Conservation (phyloP, 768 basidiomycete species). For the Leccinum aurantiacum region DNA sequence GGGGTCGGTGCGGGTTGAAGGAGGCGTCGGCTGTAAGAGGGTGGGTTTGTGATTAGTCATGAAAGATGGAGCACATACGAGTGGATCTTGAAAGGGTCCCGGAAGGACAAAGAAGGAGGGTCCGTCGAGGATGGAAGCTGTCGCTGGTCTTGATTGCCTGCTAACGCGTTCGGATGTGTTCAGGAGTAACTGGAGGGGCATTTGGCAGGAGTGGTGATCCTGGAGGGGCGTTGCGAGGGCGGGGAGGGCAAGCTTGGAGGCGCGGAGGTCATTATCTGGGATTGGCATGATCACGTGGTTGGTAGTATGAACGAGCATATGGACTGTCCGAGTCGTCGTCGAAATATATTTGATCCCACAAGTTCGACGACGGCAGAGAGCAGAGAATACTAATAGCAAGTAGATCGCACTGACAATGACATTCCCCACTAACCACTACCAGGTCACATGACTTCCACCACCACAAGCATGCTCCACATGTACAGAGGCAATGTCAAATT, state of each 20-base stretch:
- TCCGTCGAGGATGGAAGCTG: constrained; percentile 46
- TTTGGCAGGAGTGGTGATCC: constrained; percentile 27
- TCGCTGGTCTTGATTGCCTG: constrained; percentile 39
- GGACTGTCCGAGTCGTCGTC: neutral
- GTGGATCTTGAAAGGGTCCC: constrained; percentile 17
- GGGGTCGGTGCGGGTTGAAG: constrained; percentile 4
- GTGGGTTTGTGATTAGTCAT: neutral
- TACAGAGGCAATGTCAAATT: constrained; percentile 96
- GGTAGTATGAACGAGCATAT: neutral
- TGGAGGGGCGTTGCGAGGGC: constrained; percentile 24
- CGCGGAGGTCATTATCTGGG: constrained; percentile 23
- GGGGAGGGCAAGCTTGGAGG: constrained; percentile 12
- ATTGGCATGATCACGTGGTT: constrained; percentile 31
- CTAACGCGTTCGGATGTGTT: constrained; percentile 27
- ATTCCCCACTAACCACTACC: constrained; percentile 23
- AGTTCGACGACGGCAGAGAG: neutral
- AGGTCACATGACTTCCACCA: constrained; percentile 39
- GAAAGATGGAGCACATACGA: constrained; percentile 9
- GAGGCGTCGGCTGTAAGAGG: constrained; percentile 5
- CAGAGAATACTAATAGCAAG: neutral
- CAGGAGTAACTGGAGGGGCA: constrained; percentile 37
- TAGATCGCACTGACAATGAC: constrained; percentile 2
- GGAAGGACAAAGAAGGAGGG: constrained; percentile 43
- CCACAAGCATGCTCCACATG: constrained; percentile 85
- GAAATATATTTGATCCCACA: neutral